Evolutionary conservation across 177 flowering plant species (phyloP).

Genomic region (Tripterygium wilfordii): DNA sequence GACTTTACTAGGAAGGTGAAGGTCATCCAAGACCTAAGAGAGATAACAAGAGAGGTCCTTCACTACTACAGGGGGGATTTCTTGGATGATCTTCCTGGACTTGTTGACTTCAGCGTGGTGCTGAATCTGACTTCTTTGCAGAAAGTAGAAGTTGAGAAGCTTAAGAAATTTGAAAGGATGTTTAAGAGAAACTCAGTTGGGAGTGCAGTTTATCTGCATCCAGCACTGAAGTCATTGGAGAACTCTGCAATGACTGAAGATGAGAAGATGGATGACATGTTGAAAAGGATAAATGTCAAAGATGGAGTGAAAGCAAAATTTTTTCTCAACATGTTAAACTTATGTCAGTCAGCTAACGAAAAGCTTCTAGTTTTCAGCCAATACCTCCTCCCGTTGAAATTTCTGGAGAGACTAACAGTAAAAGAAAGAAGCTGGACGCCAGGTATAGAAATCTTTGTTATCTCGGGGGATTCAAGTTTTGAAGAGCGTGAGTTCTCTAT

Average conservation of each 20-base stretch:
- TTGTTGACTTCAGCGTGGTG: constrained; percentile 69
- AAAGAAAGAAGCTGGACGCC: constrained; percentile 51
- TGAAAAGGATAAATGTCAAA: constrained; percentile 37
- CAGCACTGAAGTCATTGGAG: constrained; percentile 40
- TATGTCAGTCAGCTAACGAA: constrained; percentile 70
- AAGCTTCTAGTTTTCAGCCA: constrained; percentile 85
- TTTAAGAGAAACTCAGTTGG: constrained; percentile 53
- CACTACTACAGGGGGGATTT: constrained; percentile 91
- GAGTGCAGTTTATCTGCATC: constrained; percentile 68
- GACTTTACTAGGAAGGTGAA: constrained; percentile 49
- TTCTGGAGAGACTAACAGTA: constrained; percentile 56
- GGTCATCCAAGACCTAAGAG: constrained; percentile 74
- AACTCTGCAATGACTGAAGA: constrained; percentile 11
- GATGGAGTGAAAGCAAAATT: constrained; percentile 87
- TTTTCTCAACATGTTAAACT: constrained; percentile 51
- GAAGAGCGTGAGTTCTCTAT: constrained; percentile 67
- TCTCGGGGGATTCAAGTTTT: constrained; percentile 61
- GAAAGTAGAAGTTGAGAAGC: constrained; percentile 30
- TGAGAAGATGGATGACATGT: constrained; percentile 41
- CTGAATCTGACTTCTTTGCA: constrained; percentile 52
- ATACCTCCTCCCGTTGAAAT: constrained; percentile 68
- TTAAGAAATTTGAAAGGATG: constrained; percentile 36
- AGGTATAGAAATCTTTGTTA: constrained; percentile 64
- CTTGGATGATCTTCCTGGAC: constrained; percentile 87
- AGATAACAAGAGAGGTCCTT: constrained; percentile 73